A percentile compares a stretch with the other conserved stretches of the same genome.
These are phyloP conservation scores for Trichosanthes cucumerina DNA, from an alignment of 306 rosid genomes.

Conservation along the genomic window DNA sequence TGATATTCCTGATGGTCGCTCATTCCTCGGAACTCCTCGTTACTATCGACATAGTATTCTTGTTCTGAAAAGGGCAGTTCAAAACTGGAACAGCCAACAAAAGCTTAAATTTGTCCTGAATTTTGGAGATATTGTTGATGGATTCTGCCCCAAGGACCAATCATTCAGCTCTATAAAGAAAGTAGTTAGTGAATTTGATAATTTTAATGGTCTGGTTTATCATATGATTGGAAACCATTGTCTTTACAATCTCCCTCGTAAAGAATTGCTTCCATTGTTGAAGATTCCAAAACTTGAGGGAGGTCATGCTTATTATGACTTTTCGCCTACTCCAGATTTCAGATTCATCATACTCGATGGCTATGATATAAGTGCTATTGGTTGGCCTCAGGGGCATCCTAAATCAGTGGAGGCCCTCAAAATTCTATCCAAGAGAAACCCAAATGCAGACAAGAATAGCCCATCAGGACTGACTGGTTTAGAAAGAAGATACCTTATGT, in stretches of 20 bases:
- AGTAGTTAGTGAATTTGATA: slow-evolving; percentile 43
- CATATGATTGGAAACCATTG: slow-evolving; percentile 95
- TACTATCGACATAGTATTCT: slow-evolving; percentile 72
- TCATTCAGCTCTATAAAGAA: slow-evolving; percentile 47
- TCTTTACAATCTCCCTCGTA: slow-evolving; percentile 86
- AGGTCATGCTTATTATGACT: slow-evolving; percentile 59
- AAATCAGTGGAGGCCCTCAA: slow-evolving; percentile 45
- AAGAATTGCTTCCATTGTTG: slow-evolving; percentile 55
- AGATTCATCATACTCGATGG: slow-evolving; percentile 82
- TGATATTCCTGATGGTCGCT: slow-evolving; percentile 78
- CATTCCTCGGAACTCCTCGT: slow-evolving; percentile 78
- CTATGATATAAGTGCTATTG: slow-evolving; percentile 77
- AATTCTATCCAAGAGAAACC: slow-evolving; percentile 59
- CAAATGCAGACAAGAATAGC: slow-evolving; percentile 71
- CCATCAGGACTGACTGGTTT: slow-evolving; percentile 58
- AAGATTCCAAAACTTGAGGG: slow-evolving; percentile 33
- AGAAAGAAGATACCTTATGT: slow-evolving; percentile 78
- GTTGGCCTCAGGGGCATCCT: slow-evolving; percentile 82
- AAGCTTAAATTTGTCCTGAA: slow-evolving; percentile 57
- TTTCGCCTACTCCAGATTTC: slow-evolving; percentile 56
- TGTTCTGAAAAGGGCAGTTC: slow-evolving; percentile 64
- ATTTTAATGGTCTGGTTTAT: slow-evolving; percentile 51
- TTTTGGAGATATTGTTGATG: slow-evolving; percentile 88
- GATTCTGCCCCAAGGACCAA: slow-evolving; percentile 68
- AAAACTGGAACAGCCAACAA: slow-evolving; percentile 52